Evolutionary conservation across 352 stramenopile species (phyloP).

Genomic region (Globisporangium yorkense): DNA sequence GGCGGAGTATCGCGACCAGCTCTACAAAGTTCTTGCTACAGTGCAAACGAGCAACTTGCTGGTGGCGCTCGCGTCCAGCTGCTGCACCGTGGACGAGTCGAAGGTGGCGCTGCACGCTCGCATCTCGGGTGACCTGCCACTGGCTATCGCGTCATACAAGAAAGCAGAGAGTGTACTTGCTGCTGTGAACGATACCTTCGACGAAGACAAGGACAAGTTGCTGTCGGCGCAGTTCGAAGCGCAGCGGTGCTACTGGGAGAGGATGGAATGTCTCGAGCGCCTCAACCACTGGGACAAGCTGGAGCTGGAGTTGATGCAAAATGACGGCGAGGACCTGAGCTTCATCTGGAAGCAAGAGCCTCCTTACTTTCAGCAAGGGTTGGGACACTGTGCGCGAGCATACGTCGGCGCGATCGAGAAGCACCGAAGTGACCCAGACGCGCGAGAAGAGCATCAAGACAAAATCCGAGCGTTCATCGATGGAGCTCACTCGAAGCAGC

Average conservation of each 20-base stretch:
- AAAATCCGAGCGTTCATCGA: conserved; percentile 18
- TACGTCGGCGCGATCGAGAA: conserved; percentile 28
- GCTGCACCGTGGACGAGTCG: conserved; percentile 46
- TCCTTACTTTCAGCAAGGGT: conserved; percentile 62
- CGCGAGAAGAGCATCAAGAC: background rate
- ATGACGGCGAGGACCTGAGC: conserved; percentile 8
- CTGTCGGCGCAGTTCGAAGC: conserved; percentile 33
- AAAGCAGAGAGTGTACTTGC: conserved; percentile 50
- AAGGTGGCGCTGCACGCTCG: conserved; percentile 58
- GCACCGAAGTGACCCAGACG: background rate
- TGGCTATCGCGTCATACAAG: conserved; percentile 63
- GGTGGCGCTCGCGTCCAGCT: conserved; percentile 43
- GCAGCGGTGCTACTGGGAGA: conserved; percentile 57
- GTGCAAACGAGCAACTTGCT: conserved; percentile 65
- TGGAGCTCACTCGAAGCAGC: conserved; percentile 19
- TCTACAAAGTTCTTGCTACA: conserved; percentile 66
- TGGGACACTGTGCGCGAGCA: conserved; percentile 45
- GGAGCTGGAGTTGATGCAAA: conserved; percentile 28
- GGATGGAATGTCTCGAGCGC: conserved; percentile 49
- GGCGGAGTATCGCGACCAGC: conserved; percentile 51
- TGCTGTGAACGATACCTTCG: conserved; percentile 32
- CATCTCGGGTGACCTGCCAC: conserved; percentile 60
- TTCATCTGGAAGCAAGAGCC: conserved; percentile 56
- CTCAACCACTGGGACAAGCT: conserved; percentile 72
- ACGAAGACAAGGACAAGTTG: conserved; percentile 13